phyloP scores from a whole-genome alignment of 1,284 basidiomycete genomes.

The Quambalaria eucalypti region DNA sequence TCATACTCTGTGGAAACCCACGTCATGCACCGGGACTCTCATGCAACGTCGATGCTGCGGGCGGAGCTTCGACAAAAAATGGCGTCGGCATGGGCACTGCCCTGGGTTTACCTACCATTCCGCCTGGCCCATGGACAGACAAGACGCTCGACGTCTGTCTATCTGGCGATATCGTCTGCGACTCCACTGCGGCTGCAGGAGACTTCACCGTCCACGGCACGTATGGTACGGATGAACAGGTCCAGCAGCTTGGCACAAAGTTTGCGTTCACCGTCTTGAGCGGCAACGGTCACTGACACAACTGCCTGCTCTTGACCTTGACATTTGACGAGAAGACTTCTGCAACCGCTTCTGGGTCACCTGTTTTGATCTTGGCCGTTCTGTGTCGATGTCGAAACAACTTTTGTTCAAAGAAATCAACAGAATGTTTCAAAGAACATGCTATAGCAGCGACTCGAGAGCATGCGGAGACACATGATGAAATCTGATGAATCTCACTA shows the following conservation, averaged over 20 bases:
- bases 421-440: too few species aligned
- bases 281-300: too few species aligned
- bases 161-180: not conserved
- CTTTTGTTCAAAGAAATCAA: too few species aligned
- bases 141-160: not conserved
- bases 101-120: not conserved
- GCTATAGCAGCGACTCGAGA: too few species aligned
- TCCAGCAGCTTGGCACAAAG: not conserved
- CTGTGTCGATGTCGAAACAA: too few species aligned
- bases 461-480: too few species aligned
- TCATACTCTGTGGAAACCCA: constrained; percentile 43
- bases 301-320: too few species aligned
- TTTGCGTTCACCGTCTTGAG: not conserved
- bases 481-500: too few species aligned
- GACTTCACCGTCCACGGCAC: not conserved
- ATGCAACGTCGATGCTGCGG: constrained; percentile 38
- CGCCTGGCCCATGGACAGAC: not conserved
- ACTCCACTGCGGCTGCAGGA: too few species aligned
- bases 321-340: too few species aligned
- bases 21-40: constrained; percentile 31
- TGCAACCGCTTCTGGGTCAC: too few species aligned
- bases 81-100: not conserved
- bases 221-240: not conserved
- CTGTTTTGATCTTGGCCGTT: too few species aligned
- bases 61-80: constrained; percentile 17